Evolutionary conservation across 2,329 filamentous ascomycete genomes (phyloP).

Genomic region (Botrytis cinerea): DNA sequence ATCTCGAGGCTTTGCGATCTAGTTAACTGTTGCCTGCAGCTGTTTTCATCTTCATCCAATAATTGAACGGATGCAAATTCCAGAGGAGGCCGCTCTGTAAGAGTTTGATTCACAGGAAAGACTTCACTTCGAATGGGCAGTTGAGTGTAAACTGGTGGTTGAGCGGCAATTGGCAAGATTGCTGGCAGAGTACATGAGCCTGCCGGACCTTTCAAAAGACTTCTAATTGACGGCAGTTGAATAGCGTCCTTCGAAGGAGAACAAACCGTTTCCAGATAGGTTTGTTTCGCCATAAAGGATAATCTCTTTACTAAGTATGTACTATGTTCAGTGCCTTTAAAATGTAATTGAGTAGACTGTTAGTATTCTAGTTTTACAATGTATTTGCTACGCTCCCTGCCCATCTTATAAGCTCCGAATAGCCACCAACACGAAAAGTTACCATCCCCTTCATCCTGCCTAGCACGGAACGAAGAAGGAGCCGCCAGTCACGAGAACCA

Average conservation of each 20-base stretch:
- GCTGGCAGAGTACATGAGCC: not conserved
- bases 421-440: not conserved
- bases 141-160: not conserved
- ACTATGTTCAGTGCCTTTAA: not conserved
- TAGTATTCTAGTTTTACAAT: not conserved
- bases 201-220: not conserved
- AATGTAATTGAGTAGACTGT: not conserved
- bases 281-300: not conserved
- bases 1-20: not conserved
- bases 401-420: not conserved
- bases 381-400: not conserved
- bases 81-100: not conserved
- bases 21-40: not conserved
- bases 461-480: not conserved
- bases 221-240: not conserved
- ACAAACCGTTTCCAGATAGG: not conserved
- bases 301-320: not conserved
- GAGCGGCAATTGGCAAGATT: not conserved
- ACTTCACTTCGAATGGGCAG: not conserved
- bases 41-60: not conserved
- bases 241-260: not conserved
- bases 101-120: not conserved
- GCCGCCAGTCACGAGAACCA: not conserved
- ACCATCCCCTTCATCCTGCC: not conserved
- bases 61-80: not conserved